Conservation (phyloP, 257 asterid species). For the Orobanche coerulescens region DNA sequence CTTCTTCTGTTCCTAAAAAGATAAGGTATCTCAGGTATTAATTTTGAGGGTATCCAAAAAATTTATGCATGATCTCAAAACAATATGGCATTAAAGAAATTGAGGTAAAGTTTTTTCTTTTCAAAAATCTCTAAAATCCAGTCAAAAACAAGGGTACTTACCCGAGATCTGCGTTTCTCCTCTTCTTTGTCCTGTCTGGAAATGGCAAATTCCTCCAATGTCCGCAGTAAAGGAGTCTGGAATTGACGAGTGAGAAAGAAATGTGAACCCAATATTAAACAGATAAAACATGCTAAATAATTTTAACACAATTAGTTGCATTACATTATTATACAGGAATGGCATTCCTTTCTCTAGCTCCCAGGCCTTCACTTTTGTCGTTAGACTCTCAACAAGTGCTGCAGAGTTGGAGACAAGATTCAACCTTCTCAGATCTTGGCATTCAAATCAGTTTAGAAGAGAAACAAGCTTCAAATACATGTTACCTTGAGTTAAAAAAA, state of each 20-base stretch:
- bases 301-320: background rate
- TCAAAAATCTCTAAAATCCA: too few relatives aligned
- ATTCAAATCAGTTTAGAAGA: background rate
- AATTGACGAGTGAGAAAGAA: slow-evolving; percentile 1
- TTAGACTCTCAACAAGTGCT: slow-evolving; percentile 65
- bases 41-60: background rate
- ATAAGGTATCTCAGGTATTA: background rate
- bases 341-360: slow-evolving; percentile 64
- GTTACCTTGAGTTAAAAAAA: background rate
- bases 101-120: too few relatives aligned
- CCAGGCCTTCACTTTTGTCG: slow-evolving; percentile 59
- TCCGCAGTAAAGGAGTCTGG: slow-evolving; percentile 52
- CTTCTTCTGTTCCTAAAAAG: slow-evolving; percentile 63
- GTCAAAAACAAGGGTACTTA: slow-evolving; percentile 21
- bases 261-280: slow-evolving; percentile 6
- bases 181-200: slow-evolving; percentile 55
- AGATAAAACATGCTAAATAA: slow-evolving; percentile 3
- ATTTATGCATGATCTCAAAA: background rate
- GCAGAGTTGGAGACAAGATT: slow-evolving; percentile 25
- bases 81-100: background rate
- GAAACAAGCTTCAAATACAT: background rate
- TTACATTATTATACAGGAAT: slow-evolving; percentile 55
- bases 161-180: slow-evolving; percentile 68
- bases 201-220: slow-evolving; percentile 46
- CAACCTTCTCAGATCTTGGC: slow-evolving; percentile 15